phyloP scores from a whole-genome alignment of 805 yeast species.

The Saccharomycopsis fermentans region DNA sequence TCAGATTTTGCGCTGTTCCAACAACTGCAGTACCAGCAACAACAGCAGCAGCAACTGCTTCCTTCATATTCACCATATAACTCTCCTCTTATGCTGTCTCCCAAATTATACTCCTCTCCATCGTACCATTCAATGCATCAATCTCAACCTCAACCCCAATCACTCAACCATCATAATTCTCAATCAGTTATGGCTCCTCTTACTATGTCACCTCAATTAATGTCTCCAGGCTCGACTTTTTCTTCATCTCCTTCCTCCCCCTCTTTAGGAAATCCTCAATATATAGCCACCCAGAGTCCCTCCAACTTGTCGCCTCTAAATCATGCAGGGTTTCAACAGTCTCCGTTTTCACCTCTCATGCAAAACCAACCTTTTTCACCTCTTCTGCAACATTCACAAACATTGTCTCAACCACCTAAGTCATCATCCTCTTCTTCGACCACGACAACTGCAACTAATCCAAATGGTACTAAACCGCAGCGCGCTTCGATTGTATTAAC shows the following conservation, averaged over 20 bases:
- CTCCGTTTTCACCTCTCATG: background rate
- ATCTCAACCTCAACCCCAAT: background rate
- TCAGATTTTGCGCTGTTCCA: background rate
- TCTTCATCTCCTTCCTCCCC: background rate
- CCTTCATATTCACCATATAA: background rate
- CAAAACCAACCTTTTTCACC: background rate
- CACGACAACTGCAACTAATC: background rate
- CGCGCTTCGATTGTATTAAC: background rate
- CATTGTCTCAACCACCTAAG: background rate
- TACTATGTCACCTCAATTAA: background rate
- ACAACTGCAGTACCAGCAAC: background rate
- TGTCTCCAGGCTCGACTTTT: background rate
- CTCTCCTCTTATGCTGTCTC: background rate
- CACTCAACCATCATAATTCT: background rate
- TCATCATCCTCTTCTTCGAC: background rate
- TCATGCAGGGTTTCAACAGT: background rate
- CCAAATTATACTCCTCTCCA: background rate
- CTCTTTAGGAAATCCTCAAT: background rate
- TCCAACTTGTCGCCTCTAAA: background rate
- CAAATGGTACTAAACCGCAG: background rate
- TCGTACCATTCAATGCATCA: background rate
- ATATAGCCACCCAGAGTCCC: background rate
- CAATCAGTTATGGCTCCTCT: background rate
- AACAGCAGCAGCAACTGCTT: background rate
- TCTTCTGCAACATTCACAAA: background rate